phyloP scores from a whole-genome alignment of 2,329 filamentous ascomycete species.

The Laburnicola sp. region DNA sequence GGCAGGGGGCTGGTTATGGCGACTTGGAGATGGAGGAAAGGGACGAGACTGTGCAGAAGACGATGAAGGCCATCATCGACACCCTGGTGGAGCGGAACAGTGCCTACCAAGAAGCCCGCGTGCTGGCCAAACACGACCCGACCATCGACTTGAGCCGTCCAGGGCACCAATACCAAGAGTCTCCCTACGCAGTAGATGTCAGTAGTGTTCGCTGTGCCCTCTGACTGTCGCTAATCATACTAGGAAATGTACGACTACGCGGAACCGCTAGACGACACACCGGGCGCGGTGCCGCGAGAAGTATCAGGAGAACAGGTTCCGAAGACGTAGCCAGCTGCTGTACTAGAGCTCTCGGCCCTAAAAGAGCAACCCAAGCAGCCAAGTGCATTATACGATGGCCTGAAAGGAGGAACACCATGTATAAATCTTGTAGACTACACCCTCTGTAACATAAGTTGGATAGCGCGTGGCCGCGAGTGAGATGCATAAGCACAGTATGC shows the following conservation, averaged over 20 bases:
- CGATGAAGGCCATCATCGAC: conserved; percentile 82
- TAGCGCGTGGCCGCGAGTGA: too few species aligned
- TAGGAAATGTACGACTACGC: conserved; percentile 10
- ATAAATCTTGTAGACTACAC: background rate
- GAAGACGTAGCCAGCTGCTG: conserved; percentile 6
- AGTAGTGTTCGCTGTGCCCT: background rate
- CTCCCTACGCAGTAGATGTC: conserved; percentile 27
- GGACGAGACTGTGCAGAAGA: conserved; percentile 69
- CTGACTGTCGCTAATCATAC: background rate
- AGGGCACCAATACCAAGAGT: conserved; percentile 30
- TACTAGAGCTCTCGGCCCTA: conserved; percentile 13
- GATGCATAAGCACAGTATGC: background rate
- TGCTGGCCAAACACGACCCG: conserved; percentile 61
- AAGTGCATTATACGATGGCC: conserved; percentile 19
- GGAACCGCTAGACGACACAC: conserved; percentile 7
- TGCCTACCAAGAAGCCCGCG: conserved; percentile 76
- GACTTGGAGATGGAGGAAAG: conserved; percentile 66
- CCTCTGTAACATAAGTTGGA: background rate
- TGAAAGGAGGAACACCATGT: too few species aligned
- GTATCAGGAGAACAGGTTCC: conserved; percentile 1
- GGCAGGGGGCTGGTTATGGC: conserved; percentile 73
- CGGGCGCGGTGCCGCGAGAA: conserved; percentile 9
- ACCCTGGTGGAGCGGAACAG: conserved; percentile 86
- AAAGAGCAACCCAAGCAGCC: conserved; percentile 18
- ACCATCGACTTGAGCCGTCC: conserved; percentile 30